Base-by-base conservation (phyloP, 805 yeast species). In the Candida parachauliodes region DNA sequence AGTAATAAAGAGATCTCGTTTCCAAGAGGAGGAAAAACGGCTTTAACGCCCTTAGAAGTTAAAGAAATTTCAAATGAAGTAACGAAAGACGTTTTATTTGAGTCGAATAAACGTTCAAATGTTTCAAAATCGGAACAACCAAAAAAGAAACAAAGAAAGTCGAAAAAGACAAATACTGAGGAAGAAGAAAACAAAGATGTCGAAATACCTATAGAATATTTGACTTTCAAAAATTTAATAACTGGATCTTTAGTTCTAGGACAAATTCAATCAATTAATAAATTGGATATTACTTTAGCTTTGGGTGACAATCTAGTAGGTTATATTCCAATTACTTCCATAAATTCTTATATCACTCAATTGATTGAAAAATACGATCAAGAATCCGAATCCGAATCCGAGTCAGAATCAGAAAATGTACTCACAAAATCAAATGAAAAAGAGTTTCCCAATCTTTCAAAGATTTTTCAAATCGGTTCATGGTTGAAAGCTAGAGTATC, bases 1-100 rank as follows among this genome's bases (percentile, higher is more conserved):
- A 59, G 60, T 38, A 65, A 64, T 48, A 65, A 59, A 42, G 86
- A 81, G 41, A 65, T 72, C 28, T 70, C 83, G 9, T 93, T 93
- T 57, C 98, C 98, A 35, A 84, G 99, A 78, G 98, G 98, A 50
- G 98, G 98, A 35, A 79, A 83, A 9, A 76, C 91, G 19, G 86
- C 79, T 18, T 73, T 93, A 53, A 77, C 95, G 3, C 88, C 98
- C 5, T 66, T 93, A 47, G 99, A 93, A 62, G 79, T 88, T 48
- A 88, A 88, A 58, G 93, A 88, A 55, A 91, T 91, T 36, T 82
- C 95, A 28, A 88, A 88, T 56, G 95, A 91, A 60, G 99, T 91
- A 34, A 81, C 89, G 16, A 77, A 76, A 45, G 98, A 93, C 63
- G 93, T 86, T 28, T 66, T 89, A 34, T 85, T 86, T 45, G 91